phyloP scores from a whole-genome alignment of 306 rosid species.

The Dryas alaskensis region DNA sequence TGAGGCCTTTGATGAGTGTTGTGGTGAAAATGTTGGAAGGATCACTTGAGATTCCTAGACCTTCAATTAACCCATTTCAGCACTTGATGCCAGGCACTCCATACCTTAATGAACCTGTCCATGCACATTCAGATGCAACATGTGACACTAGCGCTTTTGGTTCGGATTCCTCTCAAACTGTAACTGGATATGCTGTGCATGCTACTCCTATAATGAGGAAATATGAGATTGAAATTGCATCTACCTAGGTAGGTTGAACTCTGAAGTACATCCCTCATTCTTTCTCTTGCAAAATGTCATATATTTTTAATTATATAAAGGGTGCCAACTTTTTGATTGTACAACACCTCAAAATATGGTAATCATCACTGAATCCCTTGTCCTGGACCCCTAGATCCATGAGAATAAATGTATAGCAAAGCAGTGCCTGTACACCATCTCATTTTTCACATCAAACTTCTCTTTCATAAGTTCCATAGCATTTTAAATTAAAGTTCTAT shows the following conservation, averaged over 20 bases:
- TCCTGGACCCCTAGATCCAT: too few species aligned
- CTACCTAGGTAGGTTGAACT: neutral
- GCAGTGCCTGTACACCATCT: too few species aligned
- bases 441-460: too few species aligned
- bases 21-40: slow-evolving; percentile 62
- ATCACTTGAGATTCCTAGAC: slow-evolving; percentile 36
- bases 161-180: neutral
- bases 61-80: slow-evolving; percentile 37
- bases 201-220: slow-evolving; percentile 29
- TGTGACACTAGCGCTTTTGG: neutral
- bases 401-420: too few species aligned
- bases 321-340: too few species aligned
- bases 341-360: too few species aligned
- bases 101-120: neutral
- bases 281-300: too few species aligned
- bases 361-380: too few species aligned
- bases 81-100: slow-evolving; percentile 15
- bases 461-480: too few species aligned
- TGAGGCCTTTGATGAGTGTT: slow-evolving; percentile 43
- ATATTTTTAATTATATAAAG: too few species aligned
- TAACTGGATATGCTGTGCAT: neutral
- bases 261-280: too few species aligned
- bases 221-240: slow-evolving; percentile 26
- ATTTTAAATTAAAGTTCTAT: too few species aligned
- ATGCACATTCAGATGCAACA: neutral